phyloP scores from a whole-genome alignment of 768 basidiomycete species.

The Coprinopsis strossmayeri region DNA sequence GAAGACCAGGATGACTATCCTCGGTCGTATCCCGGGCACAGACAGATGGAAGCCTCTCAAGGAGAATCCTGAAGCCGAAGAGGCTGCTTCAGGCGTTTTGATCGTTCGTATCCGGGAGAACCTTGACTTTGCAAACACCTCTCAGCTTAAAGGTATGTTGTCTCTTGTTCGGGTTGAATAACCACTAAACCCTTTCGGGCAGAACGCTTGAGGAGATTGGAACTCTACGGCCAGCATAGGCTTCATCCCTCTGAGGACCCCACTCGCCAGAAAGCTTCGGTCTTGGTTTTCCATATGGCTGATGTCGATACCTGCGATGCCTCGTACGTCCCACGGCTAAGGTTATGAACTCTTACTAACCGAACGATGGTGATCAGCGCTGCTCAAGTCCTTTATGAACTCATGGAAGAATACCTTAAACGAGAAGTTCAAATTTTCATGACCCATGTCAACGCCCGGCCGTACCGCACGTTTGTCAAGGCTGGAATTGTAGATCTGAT shows the following conservation, averaged over 20 bases:
- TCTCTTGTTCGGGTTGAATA: not conserved
- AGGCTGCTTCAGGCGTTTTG: constrained; percentile 73
- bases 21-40: constrained; percentile 86
- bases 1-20: constrained; percentile 82
- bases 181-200: not conserved
- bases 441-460: constrained; percentile 37
- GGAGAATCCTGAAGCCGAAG: constrained; percentile 78
- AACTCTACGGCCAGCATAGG: constrained; percentile 75
- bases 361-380: constrained; percentile 40
- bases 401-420: constrained; percentile 66
- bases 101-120: constrained; percentile 88
- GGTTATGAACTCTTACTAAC: not conserved
- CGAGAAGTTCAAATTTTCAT: constrained; percentile 47
- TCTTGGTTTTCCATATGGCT: constrained; percentile 87
- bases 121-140: constrained; percentile 93
- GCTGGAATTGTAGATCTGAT: constrained; percentile 47
- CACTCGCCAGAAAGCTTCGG: constrained; percentile 62
- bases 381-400: constrained; percentile 75
- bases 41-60: constrained; percentile 87
- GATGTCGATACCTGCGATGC: constrained; percentile 91
- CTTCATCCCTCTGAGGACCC: constrained; percentile 90
- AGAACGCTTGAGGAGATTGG: constrained; percentile 80
- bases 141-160: constrained; percentile 76
- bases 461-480: constrained; percentile 37
- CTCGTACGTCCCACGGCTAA: constrained; percentile 46